Base-by-base conservation (phyloP, 2,329 filamentous ascomycete species). In the Colletotrichum tofieldiae region DNA sequence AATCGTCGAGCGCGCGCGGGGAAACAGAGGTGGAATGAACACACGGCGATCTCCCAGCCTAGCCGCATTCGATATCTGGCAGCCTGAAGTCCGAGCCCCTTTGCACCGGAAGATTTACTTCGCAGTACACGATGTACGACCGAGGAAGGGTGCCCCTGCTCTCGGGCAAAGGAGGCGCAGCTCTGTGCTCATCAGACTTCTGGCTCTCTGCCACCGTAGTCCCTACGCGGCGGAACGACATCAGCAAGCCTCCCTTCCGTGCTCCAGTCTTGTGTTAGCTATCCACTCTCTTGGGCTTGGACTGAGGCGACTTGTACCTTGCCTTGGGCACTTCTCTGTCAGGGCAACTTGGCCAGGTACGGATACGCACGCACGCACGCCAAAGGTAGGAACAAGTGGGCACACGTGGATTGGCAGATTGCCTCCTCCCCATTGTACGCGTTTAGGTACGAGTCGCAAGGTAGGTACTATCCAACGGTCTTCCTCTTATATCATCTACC, bases 221-320 rank as follows among this genome's bases (percentile, higher is more conserved):
- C 63, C 67, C 39, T 61, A 59, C 65, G 35, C 70, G 47, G 70
- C 65, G 58, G 70, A 54, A 72, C 47, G 65, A 72, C 60, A 70
- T 72, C 65, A 65, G 70, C 70, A 72, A 69, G 66, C 60, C 70
- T 72, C 66, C 65, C 70, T 72, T 65, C 54, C 60, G n/a, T 65
- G 66, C 66, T 58, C 58, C 56, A 64, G 58, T 41, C 51, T 37
- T 49, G 47, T 32, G 59, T 55, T 69, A 37, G 54, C 32, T 49
- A 55, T 23, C 37, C 59, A 59, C 69, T 63, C 55, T 56, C 39
- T 55, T 14, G 45, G 16, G 35, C 39, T 55, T 14, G 45, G 16
- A 41, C 59, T 59, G 52, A 61, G 35, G 41, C 37, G 52, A 54
- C 55, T 35, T 45, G 59, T 61, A 43, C 56, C 45, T 60, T 56